Evolutionary conservation across 306 rosid species (phyloP), one percentile per base, ranked within the genome.

Genomic region (Vigna reflexopilosa): DNA sequence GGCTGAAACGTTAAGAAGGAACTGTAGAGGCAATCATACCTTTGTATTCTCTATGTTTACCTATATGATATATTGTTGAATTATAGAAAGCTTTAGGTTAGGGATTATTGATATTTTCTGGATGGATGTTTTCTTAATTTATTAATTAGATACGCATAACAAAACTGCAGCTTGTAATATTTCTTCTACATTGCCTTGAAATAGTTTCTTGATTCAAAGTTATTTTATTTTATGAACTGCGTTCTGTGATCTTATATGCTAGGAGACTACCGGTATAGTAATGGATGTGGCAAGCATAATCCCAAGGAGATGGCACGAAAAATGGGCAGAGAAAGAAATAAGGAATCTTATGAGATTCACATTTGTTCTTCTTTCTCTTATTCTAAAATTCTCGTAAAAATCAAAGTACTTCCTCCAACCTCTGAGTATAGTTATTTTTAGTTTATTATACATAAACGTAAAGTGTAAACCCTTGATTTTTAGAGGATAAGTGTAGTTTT

Each of bases 251-350:
- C 48, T 58, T 79, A 36, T 84, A 97, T 94, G 38, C 92, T 90
- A 92, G 98, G 98, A 69, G 97, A 94, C 82, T 87, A 78, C 63
- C 91, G 95, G 63, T 94, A 90, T 82, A 86, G 91, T 85, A 75
- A 91, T 51, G 98, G 97, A 85, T 92, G 92, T 59, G 89, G 97
- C 83, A 92, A 58, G 89, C 91, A 86, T 84, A 94, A 92, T 82
- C 22, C 22, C 22, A 88, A 97, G 84, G 92, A 92, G 80, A 94
- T 94, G 98, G 98, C 92, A 22, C 85, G 22, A 89, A 87, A 92
- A 95, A 70, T 94, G 98, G 98, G 98, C 97, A 0, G 97, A 94
- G 85, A 92, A 94, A 87, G 98, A 92, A 83, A 92, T 83, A 95
- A 90, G 97, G 84, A 92, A 94, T 81, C 89, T 94, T 68, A 30